Conservation (phyloP, 768 basidiomycete species). For the Fomitopsis pulvina region DNA sequence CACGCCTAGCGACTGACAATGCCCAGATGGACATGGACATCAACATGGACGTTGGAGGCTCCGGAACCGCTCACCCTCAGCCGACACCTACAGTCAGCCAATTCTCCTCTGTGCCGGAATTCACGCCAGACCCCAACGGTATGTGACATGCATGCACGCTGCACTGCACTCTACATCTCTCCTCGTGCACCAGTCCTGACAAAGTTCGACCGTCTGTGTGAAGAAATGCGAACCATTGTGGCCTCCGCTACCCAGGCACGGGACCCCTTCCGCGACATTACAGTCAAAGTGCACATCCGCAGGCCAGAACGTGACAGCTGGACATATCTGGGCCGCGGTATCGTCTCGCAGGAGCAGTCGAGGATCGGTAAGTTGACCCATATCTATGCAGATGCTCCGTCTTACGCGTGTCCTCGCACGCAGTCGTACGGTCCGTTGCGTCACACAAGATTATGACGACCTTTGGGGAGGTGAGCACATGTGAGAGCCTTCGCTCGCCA, state of each 20-base stretch:
- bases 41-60: constrained; percentile 11
- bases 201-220: constrained; percentile 16
- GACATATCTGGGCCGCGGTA: constrained; percentile 73
- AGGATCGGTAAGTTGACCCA: constrained; percentile 58
- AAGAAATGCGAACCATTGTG: constrained; percentile 15
- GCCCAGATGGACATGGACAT: constrained; percentile 20
- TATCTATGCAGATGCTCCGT: neutral
- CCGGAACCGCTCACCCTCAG: constrained; percentile 4
- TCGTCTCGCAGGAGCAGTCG: constrained; percentile 75
- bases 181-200: constrained; percentile 15
- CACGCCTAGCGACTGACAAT: neutral
- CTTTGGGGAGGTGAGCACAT: constrained; percentile 67
- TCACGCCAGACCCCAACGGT: constrained; percentile 2
- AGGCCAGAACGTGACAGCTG: constrained; percentile 74
- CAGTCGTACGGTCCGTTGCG: constrained; percentile 59
- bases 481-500: too few relatives aligned
- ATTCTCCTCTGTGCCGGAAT: neutral
- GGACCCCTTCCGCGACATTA: constrained; percentile 47
- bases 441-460: constrained; percentile 63
- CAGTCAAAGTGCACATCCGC: constrained; percentile 81
- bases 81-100: constrained; percentile 5
- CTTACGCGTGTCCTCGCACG: constrained; percentile 10
- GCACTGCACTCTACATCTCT: constrained; percentile 9
- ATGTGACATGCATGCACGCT: constrained; percentile 10
- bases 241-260: constrained; percentile 10